Conservation (phyloP, 176 grass and related monocot species). For the Calamus simplicifolius region DNA sequence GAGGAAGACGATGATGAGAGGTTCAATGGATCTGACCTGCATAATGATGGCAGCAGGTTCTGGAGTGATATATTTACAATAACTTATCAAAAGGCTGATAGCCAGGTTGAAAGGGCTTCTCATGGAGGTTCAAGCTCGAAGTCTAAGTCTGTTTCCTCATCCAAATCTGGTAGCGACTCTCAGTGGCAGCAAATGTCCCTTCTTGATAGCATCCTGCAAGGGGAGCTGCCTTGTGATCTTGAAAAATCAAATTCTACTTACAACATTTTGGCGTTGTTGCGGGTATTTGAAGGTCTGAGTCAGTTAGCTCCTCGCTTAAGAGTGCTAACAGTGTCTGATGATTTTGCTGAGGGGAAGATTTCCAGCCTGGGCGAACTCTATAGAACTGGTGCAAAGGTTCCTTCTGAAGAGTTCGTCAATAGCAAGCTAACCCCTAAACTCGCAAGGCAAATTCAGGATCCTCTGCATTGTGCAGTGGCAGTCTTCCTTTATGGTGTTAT, state of each 20-base stretch:
- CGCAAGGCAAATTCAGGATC: conserved; percentile 83
- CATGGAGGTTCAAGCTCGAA: conserved; percentile 28
- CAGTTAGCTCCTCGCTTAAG: conserved; percentile 61
- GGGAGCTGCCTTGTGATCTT: conserved; percentile 68
- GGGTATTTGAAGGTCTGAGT: conserved; percentile 65
- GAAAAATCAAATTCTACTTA: conserved; percentile 64
- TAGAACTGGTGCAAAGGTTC: conserved; percentile 34
- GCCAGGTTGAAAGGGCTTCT: conserved; percentile 29
- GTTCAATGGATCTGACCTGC: conserved; percentile 45
- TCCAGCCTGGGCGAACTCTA: conserved; percentile 35
- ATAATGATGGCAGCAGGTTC: conserved; percentile 63
- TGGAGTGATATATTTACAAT: conserved; percentile 85
- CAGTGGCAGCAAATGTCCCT: conserved; percentile 31
- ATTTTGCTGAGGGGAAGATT: conserved; percentile 62
- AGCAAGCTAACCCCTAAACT: conserved; percentile 84
- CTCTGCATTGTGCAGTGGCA: conserved; percentile 79
- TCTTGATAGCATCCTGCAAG: conserved; percentile 80
- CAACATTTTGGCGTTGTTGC: conserved; percentile 68
- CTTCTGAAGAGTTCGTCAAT: conserved; percentile 63
- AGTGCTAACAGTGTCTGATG: conserved; percentile 38
- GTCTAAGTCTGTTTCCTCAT: conserved; percentile 38
- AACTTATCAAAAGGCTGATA: conserved; percentile 87
- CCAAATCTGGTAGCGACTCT: conserved; percentile 19
- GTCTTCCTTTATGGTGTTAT: conserved; percentile 85
- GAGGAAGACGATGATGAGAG: conserved; percentile 64